phyloP scores from a whole-genome alignment of 2,329 filamentous ascomycete species.

The Chaetomiaceae sp. region DNA sequence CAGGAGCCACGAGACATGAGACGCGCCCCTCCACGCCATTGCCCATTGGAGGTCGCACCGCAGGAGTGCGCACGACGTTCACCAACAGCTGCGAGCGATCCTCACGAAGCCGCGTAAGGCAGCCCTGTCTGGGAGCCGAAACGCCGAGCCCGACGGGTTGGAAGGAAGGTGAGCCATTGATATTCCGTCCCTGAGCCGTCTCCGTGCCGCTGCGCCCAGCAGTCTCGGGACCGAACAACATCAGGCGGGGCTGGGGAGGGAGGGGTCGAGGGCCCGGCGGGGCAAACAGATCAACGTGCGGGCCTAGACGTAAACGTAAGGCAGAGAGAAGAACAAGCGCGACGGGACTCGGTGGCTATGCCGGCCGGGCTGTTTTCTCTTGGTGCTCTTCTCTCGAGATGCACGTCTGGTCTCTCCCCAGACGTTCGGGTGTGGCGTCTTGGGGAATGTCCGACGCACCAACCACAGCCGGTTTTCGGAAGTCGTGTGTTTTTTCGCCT shows the following conservation, averaged over 20 bases:
- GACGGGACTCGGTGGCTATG: no score
- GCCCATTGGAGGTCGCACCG: constrained; percentile 1
- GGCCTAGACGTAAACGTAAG: background rate
- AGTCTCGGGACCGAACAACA: constrained; percentile 12
- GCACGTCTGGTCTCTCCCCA: background rate
- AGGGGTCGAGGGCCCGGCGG: background rate
- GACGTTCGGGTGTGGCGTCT: constrained; percentile 7
- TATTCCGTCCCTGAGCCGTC: background rate
- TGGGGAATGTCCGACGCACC: constrained; percentile 26
- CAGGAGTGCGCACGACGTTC: background rate
- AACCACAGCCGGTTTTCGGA: constrained; percentile 8
- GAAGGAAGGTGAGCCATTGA: background rate
- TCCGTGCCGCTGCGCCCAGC: background rate
- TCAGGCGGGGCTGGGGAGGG: background rate
- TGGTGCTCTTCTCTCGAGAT: background rate
- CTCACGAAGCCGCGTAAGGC: background rate
- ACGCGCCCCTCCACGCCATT: no score
- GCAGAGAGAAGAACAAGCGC: no score
- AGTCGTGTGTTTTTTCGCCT: background rate
- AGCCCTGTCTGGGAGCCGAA: background rate
- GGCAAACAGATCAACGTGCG: background rate
- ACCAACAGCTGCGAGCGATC: background rate
- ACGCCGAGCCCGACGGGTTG: background rate
- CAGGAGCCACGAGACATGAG: no score
- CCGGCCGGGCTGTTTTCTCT: background rate